Percentiles rank a stretch among this genome's conserved stretches.
These are phyloP conservation scores for Protomyces arabidopsidicola DNA, from an alignment of 1,139 yeast species.

Conservation along the genomic window DNA sequence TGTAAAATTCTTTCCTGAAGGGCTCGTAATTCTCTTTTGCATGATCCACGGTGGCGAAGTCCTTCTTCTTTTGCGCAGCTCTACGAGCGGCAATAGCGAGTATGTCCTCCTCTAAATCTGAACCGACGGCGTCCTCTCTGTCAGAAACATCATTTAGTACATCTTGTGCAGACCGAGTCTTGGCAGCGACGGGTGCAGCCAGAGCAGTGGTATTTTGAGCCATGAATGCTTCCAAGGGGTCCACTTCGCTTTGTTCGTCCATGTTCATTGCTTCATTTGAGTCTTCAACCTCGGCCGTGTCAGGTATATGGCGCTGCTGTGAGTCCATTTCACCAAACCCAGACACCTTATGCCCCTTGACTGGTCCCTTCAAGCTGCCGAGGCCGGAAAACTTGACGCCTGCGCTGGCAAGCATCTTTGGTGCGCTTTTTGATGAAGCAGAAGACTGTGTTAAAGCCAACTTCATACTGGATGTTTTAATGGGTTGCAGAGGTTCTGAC, in stretches of 20 bases:
- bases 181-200: slow-evolving; percentile 4
- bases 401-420: neutral
- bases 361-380: neutral
- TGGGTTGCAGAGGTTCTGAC: neutral
- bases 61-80: slow-evolving; percentile 43
- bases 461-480: neutral
- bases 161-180: slow-evolving; percentile 31
- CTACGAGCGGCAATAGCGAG: slow-evolving; percentile 40
- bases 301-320: neutral
- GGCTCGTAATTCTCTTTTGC: slow-evolving; percentile 48
- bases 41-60: slow-evolving; percentile 48
- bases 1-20: slow-evolving; percentile 61
- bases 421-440: neutral
- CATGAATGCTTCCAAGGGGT: slow-evolving; percentile 45
- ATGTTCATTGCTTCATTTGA: slow-evolving; percentile 25
- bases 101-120: slow-evolving; percentile 34
- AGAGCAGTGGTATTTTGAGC: slow-evolving; percentile 27
- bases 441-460: neutral
- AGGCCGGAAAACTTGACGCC: neutral
- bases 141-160: slow-evolving; percentile 36
- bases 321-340: neutral
- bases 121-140: slow-evolving; percentile 35
- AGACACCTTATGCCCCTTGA: neutral
- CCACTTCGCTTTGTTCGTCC: slow-evolving; percentile 36
- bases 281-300: neutral